Base-by-base conservation (phyloP, 75 land plant genomes). In the Selaginella moellendorffii region DNA sequence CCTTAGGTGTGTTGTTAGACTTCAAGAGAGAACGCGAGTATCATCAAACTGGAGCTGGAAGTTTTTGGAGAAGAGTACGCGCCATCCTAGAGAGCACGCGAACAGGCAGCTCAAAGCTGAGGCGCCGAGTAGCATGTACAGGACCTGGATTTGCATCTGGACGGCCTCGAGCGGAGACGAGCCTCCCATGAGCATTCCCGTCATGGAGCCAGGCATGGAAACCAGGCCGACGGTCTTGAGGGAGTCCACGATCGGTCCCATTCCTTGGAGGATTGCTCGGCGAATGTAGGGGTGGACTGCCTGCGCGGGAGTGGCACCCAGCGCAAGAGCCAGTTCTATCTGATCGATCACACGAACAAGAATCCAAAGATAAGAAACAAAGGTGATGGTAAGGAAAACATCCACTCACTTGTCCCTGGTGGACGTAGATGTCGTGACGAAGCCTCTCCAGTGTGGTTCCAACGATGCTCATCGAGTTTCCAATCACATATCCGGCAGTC, bases 391-490 rank as follows among this genome's bases (percentile, higher is more conserved):
- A n/a, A n/a, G n/a, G n/a, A n/a, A n/a, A n/a, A n/a, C n/a, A n/a
- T n/a, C n/a, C n/a, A n/a, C n/a, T n/a, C 20, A 63, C 65, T 31
- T 63, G 65, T 24, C 65, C 65, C 30, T 29, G 27, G n/a, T 30
- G 30, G 10, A 12, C 24, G 18, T 12, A 1, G 1, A 63, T 63
- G 31, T 30, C 65, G 1, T 63, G 9, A 17, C 31, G 27, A 5
- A 63, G 31, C n/a, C 36, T 21, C 18, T 63, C 24, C 22, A 63
- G 27, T 14, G 65, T 63, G 31, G 31, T 1, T 29, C 65, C 65
- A 27, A 63, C 65, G 31, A 63, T 63, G 30, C 65, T 63, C 65
- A 63, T 63, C 19, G 65, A 63, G 30, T 63, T 63, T 0, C 65
- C 65, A 28, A 63, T 63, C 1, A 63, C 29, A 29, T 63, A 63